A percentile compares a stretch with the other conserved stretches of the same genome.
phyloP scores from a whole-genome alignment of 345 rosid genomes.

The Salix arbutifolia region DNA sequence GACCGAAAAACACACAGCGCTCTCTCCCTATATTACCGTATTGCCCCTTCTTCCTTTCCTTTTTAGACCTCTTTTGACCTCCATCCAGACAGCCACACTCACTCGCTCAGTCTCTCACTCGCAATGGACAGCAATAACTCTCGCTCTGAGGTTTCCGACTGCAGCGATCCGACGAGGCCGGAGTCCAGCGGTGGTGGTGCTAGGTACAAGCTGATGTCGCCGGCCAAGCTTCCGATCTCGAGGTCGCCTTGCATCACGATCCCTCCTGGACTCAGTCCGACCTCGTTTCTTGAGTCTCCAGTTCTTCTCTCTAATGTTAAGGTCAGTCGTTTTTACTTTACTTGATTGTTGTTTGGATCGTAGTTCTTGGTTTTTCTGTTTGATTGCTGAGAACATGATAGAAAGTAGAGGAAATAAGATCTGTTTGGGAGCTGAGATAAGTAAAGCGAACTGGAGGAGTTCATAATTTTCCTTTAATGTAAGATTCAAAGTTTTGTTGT shows the following conservation, averaged over 20 bases:
- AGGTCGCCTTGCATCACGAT: constrained; percentile 66
- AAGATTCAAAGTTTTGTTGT: constrained; percentile 2
- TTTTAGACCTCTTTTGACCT: constrained; percentile 10
- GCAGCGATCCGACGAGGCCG: background rate
- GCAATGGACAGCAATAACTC: constrained; percentile 12
- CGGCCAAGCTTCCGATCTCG: constrained; percentile 98
- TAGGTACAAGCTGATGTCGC: constrained; percentile 91
- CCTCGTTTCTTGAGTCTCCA: constrained; percentile 93
- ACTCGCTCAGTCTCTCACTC: background rate
- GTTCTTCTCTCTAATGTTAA: constrained; percentile 85
- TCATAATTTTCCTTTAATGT: background rate
- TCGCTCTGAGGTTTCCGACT: background rate
- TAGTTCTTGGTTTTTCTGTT: background rate
- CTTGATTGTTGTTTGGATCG: background rate
- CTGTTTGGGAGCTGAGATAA: constrained; percentile 28
- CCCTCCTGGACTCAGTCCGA: constrained; percentile 88
- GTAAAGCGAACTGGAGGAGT: background rate
- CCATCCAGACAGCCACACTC: background rate
- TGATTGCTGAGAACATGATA: background rate
- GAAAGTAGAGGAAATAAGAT: constrained; percentile 10
- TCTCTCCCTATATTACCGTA: background rate
- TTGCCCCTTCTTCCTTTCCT: constrained; percentile 5
- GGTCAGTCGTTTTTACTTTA: constrained; percentile 33
- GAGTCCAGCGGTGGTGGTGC: constrained; percentile 31
- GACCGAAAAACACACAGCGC: background rate